Evolutionary conservation across 495 filamentous ascomycete genomes (phyloP).

Genomic region (Polyplosphaeria fusca): DNA sequence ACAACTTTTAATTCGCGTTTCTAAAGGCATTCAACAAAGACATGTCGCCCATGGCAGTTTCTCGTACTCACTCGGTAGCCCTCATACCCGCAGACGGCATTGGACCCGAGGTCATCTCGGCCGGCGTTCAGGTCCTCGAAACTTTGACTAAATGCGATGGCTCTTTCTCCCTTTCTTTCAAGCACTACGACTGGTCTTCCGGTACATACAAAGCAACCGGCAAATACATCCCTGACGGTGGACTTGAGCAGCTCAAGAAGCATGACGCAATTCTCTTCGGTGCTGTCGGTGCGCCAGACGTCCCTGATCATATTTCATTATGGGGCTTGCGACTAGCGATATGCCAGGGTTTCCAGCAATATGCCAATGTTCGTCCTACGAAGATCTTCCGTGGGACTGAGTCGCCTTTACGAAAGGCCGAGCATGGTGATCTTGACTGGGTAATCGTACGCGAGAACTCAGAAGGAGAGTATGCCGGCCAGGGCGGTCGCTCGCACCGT

Average conservation of each 20-base stretch:
- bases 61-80: slow-evolving; percentile 38
- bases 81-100: slow-evolving; percentile 43
- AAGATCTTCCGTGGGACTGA: slow-evolving; percentile 39
- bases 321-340: slow-evolving; percentile 42
- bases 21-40: too few species aligned
- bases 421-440: slow-evolving; percentile 39
- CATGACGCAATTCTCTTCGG: slow-evolving; percentile 43
- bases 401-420: slow-evolving; percentile 33
- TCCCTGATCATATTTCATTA: slow-evolving; percentile 42
- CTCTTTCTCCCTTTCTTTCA: slow-evolving; percentile 37
- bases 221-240: slow-evolving; percentile 39
- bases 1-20: too few species aligned
- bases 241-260: slow-evolving; percentile 38
- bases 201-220: slow-evolving; percentile 38
- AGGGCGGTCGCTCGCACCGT: slow-evolving; percentile 31
- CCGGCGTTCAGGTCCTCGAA: slow-evolving; percentile 40
- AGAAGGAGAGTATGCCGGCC: slow-evolving; percentile 44
- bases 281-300: slow-evolving; percentile 41
- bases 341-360: slow-evolving; percentile 39
- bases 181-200: slow-evolving; percentile 39
- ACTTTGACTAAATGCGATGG: slow-evolving; percentile 33
- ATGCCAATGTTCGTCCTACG: slow-evolving; percentile 41
- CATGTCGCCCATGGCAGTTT: slow-evolving; percentile 13
- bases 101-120: slow-evolving; percentile 40
- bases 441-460: slow-evolving; percentile 43